A percentile compares a stretch with the other conserved stretches of the same genome.
phyloP scores from a whole-genome alignment of 2,329 filamentous ascomycete genomes.

The Colletotrichum spaethianum region DNA sequence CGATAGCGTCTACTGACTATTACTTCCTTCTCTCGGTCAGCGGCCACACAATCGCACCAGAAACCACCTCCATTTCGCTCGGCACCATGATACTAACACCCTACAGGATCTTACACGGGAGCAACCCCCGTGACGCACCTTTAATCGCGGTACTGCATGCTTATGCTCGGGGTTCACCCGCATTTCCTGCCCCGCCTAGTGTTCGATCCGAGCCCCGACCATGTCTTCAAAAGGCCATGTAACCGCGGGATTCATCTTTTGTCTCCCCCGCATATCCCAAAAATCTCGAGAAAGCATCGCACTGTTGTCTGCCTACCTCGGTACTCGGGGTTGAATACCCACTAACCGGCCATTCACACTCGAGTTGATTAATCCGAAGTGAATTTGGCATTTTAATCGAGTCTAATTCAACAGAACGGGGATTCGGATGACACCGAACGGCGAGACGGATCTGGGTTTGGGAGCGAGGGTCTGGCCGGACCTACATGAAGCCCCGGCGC shows the following conservation, averaged over 20 bases:
- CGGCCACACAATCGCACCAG: not conserved
- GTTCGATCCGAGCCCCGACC: conserved; percentile 32
- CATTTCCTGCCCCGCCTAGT: conserved; percentile 17
- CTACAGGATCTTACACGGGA: not conserved
- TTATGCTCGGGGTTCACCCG: conserved; percentile 31
- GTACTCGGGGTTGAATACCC: conserved; percentile 2
- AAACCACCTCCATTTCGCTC: not conserved
- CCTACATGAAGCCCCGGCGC: conserved; percentile 35
- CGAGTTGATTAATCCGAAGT: conserved; percentile 8
- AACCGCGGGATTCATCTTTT: conserved; percentile 33
- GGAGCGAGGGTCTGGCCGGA: conserved; percentile 1
- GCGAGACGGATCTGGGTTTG: not conserved
- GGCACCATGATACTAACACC: not conserved
- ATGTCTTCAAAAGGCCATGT: conserved; percentile 34
- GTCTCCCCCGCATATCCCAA: conserved; percentile 1
- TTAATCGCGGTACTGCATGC: not conserved
- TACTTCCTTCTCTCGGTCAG: not conserved
- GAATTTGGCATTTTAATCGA: not conserved
- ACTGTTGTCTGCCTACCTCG: conserved; percentile 22
- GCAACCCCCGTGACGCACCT: not conserved
- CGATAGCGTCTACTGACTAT: not conserved
- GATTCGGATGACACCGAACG: conserved; percentile 27
- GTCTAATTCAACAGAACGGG: not conserved
- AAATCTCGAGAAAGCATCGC: conserved; percentile 11
- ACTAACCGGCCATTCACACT: not conserved